Base-by-base conservation (phyloP, 352 stramenopile genomes). In the Globisporangium heterothallicum region DNA sequence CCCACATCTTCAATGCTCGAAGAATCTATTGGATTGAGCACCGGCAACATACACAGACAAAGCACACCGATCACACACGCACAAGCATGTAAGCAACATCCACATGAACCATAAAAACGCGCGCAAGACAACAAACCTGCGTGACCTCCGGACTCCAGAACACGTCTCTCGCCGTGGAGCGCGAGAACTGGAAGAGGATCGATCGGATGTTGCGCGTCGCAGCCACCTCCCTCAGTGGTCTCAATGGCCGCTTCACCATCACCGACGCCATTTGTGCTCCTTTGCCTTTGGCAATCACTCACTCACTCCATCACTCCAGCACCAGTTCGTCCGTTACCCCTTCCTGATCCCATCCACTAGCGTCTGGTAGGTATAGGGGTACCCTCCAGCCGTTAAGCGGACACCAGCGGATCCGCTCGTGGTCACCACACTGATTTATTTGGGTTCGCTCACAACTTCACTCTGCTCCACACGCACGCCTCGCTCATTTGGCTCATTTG, bases 131-230 rank as follows among this genome's bases (percentile, higher is more conserved):
- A 8, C 30, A 13, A 8, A 52, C 45, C 29, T 42, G 45, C 6
- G 27, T 13, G 14, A 21, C 9, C 18, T 30, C 19, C 6, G 25
- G 16, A 12, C 6, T 41, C 27, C 45, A 42, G 30, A 52, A 42
- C 4, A n/a, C 45, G 19, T 32, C 19, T 6, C 12, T 38, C 0
- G 63, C 56, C 9, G 52, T 70, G 1, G 26, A 10, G 8, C 44
- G 41, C 26, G 62, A 63, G 10, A 82, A 49, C 6, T 73, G 67
- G 49, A 85, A 65, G 36, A 84, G 49, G n/a, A 87, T 59, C 25
- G 64, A 65, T 34, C 76, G 76, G 30, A 80, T 46, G 24, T 85
- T 87, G 40, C 64, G 61, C 52, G 64, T 51, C 16, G 35, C 44
- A n/a, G 63, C 64, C 13, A 67, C 41, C 24, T 57, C 53, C 9